A percentile compares a stretch with the other conserved stretches of the same genome.
phyloP scores from a whole-genome alignment of 2,329 filamentous ascomycete species.

The Arachnomyces sp. region DNA sequence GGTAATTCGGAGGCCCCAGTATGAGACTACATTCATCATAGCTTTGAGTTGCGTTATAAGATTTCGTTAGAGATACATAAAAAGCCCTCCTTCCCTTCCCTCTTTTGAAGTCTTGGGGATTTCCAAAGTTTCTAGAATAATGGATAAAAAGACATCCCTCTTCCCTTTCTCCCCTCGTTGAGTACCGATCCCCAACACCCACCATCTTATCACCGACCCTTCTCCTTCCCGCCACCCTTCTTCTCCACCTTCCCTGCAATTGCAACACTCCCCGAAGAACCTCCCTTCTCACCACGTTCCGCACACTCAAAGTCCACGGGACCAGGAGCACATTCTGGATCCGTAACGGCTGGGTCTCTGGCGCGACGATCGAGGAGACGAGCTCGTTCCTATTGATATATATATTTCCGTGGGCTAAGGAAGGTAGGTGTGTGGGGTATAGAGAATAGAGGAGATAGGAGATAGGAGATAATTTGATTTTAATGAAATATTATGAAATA shows the following conservation, averaged over 20 bases:
- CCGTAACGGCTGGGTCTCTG: constrained; percentile 22
- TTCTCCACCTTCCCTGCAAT: neutral
- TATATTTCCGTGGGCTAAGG: neutral
- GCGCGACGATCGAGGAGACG: constrained; percentile 17
- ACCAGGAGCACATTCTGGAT: constrained; percentile 19
- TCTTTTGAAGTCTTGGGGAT: constrained; percentile 1
- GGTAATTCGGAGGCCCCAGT: too few species aligned
- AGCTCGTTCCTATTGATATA: constrained; percentile 17
- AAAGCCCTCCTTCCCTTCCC: constrained; percentile 4
- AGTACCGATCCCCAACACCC: too few species aligned
- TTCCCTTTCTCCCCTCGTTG: too few species aligned
- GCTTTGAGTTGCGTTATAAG: too few species aligned
- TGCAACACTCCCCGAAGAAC: constrained; percentile 4
- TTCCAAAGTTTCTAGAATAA: neutral
- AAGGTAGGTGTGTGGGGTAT: neutral
- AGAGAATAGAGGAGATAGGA: too few species aligned
- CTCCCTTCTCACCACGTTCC: constrained; percentile 9
- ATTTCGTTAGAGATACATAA: too few species aligned
- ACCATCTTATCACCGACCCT: too few species aligned
- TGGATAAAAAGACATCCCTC: too few species aligned
- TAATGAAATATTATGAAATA: neutral
- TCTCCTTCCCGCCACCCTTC: neutral
- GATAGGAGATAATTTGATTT: neutral
- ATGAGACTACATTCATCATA: too few species aligned
- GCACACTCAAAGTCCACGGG: constrained; percentile 23